phyloP scores from a whole-genome alignment of 441 rosid genomes.

The Gossypium trilobum region DNA sequence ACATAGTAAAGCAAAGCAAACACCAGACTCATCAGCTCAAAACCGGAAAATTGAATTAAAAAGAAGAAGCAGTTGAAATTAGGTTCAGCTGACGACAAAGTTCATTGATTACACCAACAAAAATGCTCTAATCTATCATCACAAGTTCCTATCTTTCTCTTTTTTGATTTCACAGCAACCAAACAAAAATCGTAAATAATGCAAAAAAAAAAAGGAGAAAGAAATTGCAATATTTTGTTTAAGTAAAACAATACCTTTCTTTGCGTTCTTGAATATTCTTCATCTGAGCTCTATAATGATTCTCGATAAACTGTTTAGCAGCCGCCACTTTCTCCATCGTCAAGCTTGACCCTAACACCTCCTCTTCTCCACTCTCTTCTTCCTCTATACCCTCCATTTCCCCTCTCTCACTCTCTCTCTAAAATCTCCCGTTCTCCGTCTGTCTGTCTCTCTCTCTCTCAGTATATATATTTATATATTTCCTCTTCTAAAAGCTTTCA shows the following conservation, averaged over 20 bases:
- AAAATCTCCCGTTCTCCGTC: conserved; percentile 20
- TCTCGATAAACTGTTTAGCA: conserved; percentile 90
- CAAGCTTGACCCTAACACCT: conserved; percentile 73
- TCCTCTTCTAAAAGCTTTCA: conserved; percentile 5
- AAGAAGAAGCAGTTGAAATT: conserved; percentile 12
- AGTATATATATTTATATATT: conserved; percentile 11
- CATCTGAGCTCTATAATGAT: conserved; percentile 82
- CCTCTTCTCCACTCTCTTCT: conserved; percentile 33
- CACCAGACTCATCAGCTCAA: conserved; percentile 1
- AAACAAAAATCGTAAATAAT: conserved; percentile 3
- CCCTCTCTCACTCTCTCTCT: not conserved
- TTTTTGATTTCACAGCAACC: conserved; percentile 9
- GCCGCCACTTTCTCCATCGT: conserved; percentile 99
- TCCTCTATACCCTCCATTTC: conserved; percentile 45
- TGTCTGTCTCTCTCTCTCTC: conserved; percentile 17
- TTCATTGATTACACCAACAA: not conserved
- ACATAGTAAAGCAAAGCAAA: not conserved
- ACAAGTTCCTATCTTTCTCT: conserved; percentile 6
- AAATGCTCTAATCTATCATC: conserved; percentile 17
- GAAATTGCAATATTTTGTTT: not conserved
- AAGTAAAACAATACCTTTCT: conserved; percentile 46
- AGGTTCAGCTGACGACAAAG: not conserved
- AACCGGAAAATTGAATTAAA: not conserved
- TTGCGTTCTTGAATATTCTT: conserved; percentile 79
- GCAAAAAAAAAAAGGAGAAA: not conserved